Evolutionary conservation across 352 stramenopile species (phyloP), one percentile per base, ranked within the genome.

Genomic region (Phytopythium litorale): DNA sequence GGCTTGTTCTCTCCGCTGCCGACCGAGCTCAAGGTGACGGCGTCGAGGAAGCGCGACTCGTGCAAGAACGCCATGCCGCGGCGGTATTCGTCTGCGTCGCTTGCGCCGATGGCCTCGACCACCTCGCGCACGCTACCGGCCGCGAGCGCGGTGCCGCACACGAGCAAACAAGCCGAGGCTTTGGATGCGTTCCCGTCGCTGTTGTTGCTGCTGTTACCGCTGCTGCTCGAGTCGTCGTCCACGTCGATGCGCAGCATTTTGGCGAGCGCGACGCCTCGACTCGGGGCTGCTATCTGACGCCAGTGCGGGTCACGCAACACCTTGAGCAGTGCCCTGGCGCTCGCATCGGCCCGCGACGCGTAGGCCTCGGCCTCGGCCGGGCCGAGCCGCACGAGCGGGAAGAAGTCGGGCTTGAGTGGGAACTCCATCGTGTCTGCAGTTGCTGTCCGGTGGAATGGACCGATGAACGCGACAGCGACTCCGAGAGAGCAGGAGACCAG

Each of bases 361-460:
- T 90, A 91, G 38, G 65, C 63, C n/a, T 63, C 53, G 28, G 63
- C 66, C 63, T 91, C 84, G 11, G 86, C 71, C 16, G 40, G 43
- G 16, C 78, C 69, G 54, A 91, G 70, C 50, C 72, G 72, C 56
- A 89, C 64, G 11, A 74, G 63, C 50, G 84, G 79, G 60, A 92
- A 92, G 61, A 91, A 92, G 68, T 84, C 74, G 30, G 67, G 49
- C 67, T 88, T 87, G 21, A 92, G 53, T 7, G 84, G 84, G 53
- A 92, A 85, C 62, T 91, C 79, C 81, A 91, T 91, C 15, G 13
- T 13, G 55, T 12, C 35, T 25, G 38, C 16, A n/a, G 38, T 32
- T 21, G 18, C 12, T 19, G 9, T 15, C n/a, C 7, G 23, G 19
- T 32, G 45, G 45, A 25, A 51, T 25, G n/a, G n/a, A 32, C 45